Base-by-base conservation (phyloP, 768 basidiomycete genomes). In the Dioszegia crocea region DNA sequence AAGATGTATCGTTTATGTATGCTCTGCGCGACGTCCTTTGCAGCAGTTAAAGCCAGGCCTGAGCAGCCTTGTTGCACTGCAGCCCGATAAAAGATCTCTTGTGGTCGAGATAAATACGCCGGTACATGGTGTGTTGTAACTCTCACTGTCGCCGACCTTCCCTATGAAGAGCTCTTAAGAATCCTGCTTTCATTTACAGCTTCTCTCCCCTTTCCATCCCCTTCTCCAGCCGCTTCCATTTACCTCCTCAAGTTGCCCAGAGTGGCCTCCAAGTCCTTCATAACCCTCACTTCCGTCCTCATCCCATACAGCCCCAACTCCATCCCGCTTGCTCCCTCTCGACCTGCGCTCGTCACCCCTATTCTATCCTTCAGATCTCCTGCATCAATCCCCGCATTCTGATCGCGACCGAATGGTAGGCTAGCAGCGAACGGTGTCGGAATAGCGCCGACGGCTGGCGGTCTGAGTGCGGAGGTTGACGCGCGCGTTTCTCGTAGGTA, bases 371-470 rank as follows among this genome's bases (percentile, higher is more conserved):
- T n/a, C 16, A 21, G 17, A n/a, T 45, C 11, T 5, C 12, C 51
- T 36, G 14, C 17, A 12, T 6, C 39, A 8, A 27, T 46, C n/a
- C 19, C 49, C 10, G 1, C 53, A 41, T 14, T 58, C 24, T 24
- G 27, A 1, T 4, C 55, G 39, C 23, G 38, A 49, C 54, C 27
- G 14, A 31, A 23, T 10, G 68, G 64, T 30, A 73, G 27, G 2
- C 64, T 50, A 14, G 66, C 61, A 5, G 71, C 66, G 57, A 70
- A 73, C 14, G 71, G 71, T 14, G 68, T 73, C 5, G 68, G 68
- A 12, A 73, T 60, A 33, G 64, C 52, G 33, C 64, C 41, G 26
- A 56, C 41, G 8, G 49, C 41, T 19, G 68, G 65, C 4, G 68
- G 68, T 23, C 56, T 26, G 16, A 74, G 59, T 0, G 64, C 64